A percentile compares a stretch with the other conserved stretches of the same genome.
Conservation (phyloP, 257 asterid species). For the Forsythia viridissima region DNA sequence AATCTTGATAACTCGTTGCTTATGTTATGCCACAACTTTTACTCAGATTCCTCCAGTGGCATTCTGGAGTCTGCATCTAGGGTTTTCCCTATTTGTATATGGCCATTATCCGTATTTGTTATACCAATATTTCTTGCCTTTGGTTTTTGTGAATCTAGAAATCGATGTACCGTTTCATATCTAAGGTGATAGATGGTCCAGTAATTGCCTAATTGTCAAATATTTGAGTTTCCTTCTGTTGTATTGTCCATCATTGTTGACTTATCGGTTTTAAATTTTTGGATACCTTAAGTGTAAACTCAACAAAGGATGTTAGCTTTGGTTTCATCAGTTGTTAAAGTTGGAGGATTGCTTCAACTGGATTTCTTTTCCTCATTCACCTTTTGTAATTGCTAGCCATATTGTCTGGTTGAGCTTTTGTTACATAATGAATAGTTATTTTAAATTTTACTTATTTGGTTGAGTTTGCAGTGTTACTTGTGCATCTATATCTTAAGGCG, state of each 20-base stretch:
- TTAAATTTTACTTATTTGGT: not conserved
- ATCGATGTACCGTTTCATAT: not conserved
- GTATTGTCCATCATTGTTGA: not conserved
- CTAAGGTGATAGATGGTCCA: not conserved
- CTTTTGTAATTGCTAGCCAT: not conserved
- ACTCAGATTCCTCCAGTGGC: not conserved
- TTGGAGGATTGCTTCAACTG: not conserved
- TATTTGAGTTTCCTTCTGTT: not conserved
- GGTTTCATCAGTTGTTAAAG: not conserved
- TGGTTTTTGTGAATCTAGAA: not conserved
- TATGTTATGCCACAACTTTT: not conserved
- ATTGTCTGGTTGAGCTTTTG: not conserved
- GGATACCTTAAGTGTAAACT: not conserved
- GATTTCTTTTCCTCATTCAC: not conserved
- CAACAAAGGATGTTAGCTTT: not conserved
- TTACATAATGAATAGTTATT: not conserved
- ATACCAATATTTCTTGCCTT: not conserved
- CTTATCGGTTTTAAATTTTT: not conserved
- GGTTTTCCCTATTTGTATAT: not conserved
- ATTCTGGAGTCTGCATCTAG: not conserved
- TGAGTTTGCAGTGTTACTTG: not conserved
- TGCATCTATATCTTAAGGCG: not conserved
- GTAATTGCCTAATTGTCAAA: not conserved
- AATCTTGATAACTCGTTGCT: not conserved
- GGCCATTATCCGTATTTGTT: not conserved